These are phyloP conservation scores for Heliocybe sulcata DNA, from an alignment of 1,284 basidiomycete genomes.

Conservation along the genomic window DNA sequence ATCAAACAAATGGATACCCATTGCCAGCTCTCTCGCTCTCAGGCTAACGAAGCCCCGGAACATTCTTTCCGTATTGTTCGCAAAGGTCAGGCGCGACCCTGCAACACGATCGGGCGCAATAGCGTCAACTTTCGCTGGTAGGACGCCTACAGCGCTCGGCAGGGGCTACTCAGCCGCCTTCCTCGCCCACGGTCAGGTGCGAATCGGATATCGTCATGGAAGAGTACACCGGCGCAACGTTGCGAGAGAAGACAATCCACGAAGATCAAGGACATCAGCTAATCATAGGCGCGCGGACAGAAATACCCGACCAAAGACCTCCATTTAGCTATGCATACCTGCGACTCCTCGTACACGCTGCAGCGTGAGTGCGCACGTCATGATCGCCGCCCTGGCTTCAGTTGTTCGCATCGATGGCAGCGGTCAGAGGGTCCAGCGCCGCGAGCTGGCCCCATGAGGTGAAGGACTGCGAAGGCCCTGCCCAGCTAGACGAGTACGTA, in stretches of 20 bases:
- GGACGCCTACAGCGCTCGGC: neutral
- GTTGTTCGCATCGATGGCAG: slow-evolving; percentile 27
- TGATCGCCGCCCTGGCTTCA: neutral
- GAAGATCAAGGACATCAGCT: slow-evolving; percentile 1
- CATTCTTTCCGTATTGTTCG: neutral
- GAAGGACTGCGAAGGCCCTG: slow-evolving; percentile 33
- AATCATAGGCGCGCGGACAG: neutral
- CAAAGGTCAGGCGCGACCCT: neutral
- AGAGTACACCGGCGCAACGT: neutral
- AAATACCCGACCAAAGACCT: neutral
- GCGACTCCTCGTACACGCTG: neutral
- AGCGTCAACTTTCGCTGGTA: neutral
- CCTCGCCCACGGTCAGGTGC: neutral
- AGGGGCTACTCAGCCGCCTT: neutral
- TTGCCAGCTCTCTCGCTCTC: neutral
- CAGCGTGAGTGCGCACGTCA: slow-evolving; percentile 7
- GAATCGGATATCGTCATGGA: neutral
- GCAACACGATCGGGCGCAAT: neutral
- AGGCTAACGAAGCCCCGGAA: neutral
- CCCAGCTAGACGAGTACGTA: slow-evolving; percentile 36
- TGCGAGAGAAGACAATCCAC: neutral
- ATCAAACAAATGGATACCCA: neutral
- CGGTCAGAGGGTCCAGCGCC: slow-evolving; percentile 35
- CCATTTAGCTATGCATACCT: neutral
- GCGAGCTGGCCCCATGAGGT: slow-evolving; percentile 43